Percentiles rank a stretch among this genome's conserved stretches.
These are phyloP conservation scores for Candida yuanshanica DNA, from an alignment of 805 yeast species.

Conservation along the genomic window DNA sequence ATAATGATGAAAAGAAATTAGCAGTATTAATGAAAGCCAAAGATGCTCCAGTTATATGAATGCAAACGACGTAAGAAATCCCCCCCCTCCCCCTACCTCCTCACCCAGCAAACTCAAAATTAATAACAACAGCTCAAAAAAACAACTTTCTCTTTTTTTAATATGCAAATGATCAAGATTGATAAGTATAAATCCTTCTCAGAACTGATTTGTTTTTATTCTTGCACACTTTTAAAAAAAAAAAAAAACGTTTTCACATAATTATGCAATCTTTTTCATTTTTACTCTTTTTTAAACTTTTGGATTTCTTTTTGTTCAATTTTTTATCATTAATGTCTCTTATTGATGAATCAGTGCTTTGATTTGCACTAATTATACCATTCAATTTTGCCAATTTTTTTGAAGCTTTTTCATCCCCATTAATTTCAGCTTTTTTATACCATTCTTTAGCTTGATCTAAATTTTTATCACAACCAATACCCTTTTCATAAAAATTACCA, in stretches of 20 bases:
- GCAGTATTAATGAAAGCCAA: too few species aligned
- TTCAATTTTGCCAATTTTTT: conserved; percentile 24
- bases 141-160: too few species aligned
- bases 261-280: conserved; percentile 20
- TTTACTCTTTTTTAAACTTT: conserved; percentile 7
- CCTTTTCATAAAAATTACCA: conserved; percentile 79
- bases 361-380: neutral
- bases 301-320: conserved; percentile 5
- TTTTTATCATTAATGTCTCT: conserved; percentile 2
- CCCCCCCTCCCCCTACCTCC: too few species aligned
- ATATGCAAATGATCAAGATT: too few species aligned
- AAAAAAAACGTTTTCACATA: conserved; percentile 15
- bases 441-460: conserved; percentile 56
- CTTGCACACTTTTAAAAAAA: too few species aligned
- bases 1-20: too few species aligned
- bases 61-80: too few species aligned
- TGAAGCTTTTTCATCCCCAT: conserved; percentile 47
- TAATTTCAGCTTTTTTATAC: conserved; percentile 69
- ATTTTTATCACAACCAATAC: conserved; percentile 74
- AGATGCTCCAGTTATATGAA: too few species aligned
- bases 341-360: neutral
- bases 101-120: too few species aligned
- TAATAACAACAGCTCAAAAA: too few species aligned
- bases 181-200: too few species aligned
- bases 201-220: too few species aligned